A percentile compares a stretch with the other conserved stretches of the same genome.
These are phyloP conservation scores for Ustulina deusta DNA, from an alignment of 2,329 filamentous ascomycete genomes.

Conservation along the genomic window DNA sequence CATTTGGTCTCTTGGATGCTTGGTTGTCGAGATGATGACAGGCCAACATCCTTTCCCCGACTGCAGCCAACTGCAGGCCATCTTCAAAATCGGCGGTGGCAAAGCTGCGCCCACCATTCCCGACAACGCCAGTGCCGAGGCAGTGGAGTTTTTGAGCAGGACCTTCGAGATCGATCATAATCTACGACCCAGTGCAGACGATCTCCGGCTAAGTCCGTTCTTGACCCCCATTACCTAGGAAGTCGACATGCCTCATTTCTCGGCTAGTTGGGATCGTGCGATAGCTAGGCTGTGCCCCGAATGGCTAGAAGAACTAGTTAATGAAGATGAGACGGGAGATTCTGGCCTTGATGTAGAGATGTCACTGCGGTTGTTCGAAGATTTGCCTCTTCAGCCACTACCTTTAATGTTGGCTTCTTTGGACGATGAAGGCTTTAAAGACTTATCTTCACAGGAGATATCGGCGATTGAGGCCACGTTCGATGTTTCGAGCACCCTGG, in stretches of 20 bases:
- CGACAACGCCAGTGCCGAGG: slow-evolving; percentile 85
- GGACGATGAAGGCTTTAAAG: slow-evolving; percentile 22
- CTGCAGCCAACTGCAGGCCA: slow-evolving; percentile 95
- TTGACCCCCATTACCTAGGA: slow-evolving; percentile 75
- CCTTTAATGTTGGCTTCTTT: slow-evolving; percentile 22
- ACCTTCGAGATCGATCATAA: slow-evolving; percentile 98
- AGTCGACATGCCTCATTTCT: slow-evolving; percentile 44
- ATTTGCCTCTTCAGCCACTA: slow-evolving; percentile 30
- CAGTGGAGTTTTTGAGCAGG: slow-evolving; percentile 82
- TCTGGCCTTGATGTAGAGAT: slow-evolving; percentile 27
- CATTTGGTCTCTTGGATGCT: slow-evolving; percentile 96
- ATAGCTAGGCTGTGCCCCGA: slow-evolving; percentile 28
- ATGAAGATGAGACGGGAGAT: slow-evolving; percentile 33
- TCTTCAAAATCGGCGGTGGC: slow-evolving; percentile 96
- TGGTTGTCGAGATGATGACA: slow-evolving; percentile 99
- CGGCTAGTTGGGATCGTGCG: slow-evolving; percentile 39
- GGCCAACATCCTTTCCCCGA: slow-evolving; percentile 96
- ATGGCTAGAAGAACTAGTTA: slow-evolving; percentile 32
- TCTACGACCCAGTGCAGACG: slow-evolving; percentile 89
- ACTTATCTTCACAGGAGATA: slow-evolving; percentile 30
- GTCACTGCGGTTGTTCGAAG: slow-evolving; percentile 26
- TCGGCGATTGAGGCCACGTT: slow-evolving; percentile 26
- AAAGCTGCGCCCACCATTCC: slow-evolving; percentile 90
- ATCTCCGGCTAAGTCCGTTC: slow-evolving; percentile 87
- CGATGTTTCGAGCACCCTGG: not conserved